Conservation (phyloP, 2,329 filamentous ascomycete species). For the Elsinoe australis region DNA sequence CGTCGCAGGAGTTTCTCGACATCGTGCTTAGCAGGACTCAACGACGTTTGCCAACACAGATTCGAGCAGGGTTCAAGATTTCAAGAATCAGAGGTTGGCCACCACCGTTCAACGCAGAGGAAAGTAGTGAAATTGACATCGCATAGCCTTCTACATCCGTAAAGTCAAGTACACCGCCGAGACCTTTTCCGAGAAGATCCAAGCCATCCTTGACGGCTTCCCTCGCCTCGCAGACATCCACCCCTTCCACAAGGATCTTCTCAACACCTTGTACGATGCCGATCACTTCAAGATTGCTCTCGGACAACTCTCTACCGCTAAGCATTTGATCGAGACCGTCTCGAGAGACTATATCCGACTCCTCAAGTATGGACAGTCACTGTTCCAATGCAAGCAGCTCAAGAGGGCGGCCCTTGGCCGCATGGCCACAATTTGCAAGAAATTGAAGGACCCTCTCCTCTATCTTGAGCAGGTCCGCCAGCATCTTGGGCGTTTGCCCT, state of each 20-base stretch:
- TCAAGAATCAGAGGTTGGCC: constrained; percentile 65
- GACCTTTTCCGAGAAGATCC: constrained; percentile 91
- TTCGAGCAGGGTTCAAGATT: constrained; percentile 92
- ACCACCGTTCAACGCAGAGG: constrained; percentile 6
- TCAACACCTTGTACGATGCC: constrained; percentile 97
- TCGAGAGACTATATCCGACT: constrained; percentile 92
- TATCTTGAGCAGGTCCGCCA: constrained; percentile 96
- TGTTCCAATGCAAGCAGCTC: constrained; percentile 98
- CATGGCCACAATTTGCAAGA: constrained; percentile 95
- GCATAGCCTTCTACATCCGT: constrained; percentile 77
- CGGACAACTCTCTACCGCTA: constrained; percentile 90
- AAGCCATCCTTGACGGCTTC: constrained; percentile 83
- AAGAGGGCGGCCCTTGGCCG: constrained; percentile 93
- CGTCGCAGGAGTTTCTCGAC: constrained; percentile 91
- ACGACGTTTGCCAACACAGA: constrained; percentile 87
- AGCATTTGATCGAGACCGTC: constrained; percentile 93
- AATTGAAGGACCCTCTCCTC: constrained; percentile 85
- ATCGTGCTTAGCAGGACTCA: constrained; percentile 93
- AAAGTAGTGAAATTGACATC: constrained; percentile 19
- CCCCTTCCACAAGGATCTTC: constrained; percentile 82
- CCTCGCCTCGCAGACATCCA: constrained; percentile 90
- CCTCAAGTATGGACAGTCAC: constrained; percentile 89
- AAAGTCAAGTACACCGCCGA: constrained; percentile 99
- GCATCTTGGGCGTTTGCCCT: constrained; percentile 90
- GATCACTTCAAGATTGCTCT: constrained; percentile 97